phyloP scores from a whole-genome alignment of 2,329 filamentous ascomycete genomes.

The Alternaria angustiovoidea region DNA sequence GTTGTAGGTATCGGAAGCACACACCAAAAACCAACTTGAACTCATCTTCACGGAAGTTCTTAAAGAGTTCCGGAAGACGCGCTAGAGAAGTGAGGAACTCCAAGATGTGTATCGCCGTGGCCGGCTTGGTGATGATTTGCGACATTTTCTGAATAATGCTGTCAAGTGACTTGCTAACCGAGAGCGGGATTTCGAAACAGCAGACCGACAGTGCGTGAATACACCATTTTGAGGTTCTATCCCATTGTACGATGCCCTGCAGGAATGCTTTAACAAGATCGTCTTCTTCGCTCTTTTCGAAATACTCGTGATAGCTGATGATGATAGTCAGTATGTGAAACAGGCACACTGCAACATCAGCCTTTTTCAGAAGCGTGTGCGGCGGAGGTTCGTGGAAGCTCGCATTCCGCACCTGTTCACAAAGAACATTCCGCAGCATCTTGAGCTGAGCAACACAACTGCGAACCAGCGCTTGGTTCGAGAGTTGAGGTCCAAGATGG shows the following conservation, averaged over 20 bases:
- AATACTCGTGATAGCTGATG: conserved; percentile 87
- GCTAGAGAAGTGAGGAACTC: conserved; percentile 94
- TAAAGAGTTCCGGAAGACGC: conserved; percentile 81
- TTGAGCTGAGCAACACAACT: conserved; percentile 77
- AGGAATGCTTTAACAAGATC: conserved; percentile 89
- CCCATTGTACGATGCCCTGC: conserved; percentile 82
- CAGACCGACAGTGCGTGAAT: conserved; percentile 95
- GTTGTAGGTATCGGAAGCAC: conserved; percentile 91
- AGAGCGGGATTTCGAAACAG: conserved; percentile 90
- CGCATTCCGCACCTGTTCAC: conserved; percentile 81
- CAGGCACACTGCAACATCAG: conserved; percentile 87
- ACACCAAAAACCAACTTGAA: conserved; percentile 95
- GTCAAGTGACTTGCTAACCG: conserved; percentile 84
- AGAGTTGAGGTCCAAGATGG: conserved; percentile 85
- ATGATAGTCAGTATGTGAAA: conserved; percentile 88
- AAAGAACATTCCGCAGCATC: conserved; percentile 76
- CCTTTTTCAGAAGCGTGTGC: conserved; percentile 80
- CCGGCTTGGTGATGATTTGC: conserved; percentile 91
- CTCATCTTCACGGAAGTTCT: conserved; percentile 89
- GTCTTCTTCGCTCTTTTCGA: conserved; percentile 84
- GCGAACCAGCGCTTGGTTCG: conserved; percentile 86
- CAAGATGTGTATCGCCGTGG: conserved; percentile 91
- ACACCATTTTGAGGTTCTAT: conserved; percentile 87
- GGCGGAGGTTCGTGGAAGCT: conserved; percentile 82
- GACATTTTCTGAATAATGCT: conserved; percentile 92